Conservation (phyloP, 441 rosid genomes). For the Macaranga tanarius region DNA sequence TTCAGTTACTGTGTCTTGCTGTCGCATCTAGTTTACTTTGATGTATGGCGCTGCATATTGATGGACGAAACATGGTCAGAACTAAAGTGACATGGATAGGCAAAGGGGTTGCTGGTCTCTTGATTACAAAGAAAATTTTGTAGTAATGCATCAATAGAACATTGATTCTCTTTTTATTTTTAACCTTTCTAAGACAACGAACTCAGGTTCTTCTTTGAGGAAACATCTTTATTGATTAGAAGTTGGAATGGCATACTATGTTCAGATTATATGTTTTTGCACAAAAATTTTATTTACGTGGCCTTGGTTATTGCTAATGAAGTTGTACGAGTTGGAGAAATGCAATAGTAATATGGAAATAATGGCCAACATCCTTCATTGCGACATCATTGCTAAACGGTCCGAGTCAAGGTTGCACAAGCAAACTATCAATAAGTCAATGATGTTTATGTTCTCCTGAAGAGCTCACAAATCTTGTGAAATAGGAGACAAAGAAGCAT, state of each 20-base stretch:
- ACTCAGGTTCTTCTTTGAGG: neutral
- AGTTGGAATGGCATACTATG: neutral
- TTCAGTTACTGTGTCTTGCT: neutral
- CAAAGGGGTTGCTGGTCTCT: constrained; percentile 1
- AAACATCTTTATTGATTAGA: neutral
- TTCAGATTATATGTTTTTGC: too few relatives aligned
- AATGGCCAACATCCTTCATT: too few relatives aligned
- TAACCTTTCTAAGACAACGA: neutral
- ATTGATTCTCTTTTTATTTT: constrained; percentile 1
- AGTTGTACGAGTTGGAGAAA: neutral
- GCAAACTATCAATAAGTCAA: too few relatives aligned
- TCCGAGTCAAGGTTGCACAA: too few relatives aligned
- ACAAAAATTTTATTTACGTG: neutral
- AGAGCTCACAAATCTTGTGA: too few relatives aligned
- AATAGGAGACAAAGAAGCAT: too few relatives aligned
- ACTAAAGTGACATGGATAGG: constrained; percentile 12
- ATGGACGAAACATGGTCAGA: neutral
- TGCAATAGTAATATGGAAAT: neutral
- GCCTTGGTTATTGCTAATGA: neutral
- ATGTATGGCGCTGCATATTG: neutral
- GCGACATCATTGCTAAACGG: too few relatives aligned
- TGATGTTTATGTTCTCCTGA: too few relatives aligned
- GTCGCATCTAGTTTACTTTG: neutral
- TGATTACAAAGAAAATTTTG: constrained; percentile 5
- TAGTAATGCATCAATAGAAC: neutral